A percentile compares a stretch with the other conserved stretches of the same genome.
Evolutionary conservation across 352 stramenopile genomes (phyloP).

Genomic region (Phytopythium vexans): DNA sequence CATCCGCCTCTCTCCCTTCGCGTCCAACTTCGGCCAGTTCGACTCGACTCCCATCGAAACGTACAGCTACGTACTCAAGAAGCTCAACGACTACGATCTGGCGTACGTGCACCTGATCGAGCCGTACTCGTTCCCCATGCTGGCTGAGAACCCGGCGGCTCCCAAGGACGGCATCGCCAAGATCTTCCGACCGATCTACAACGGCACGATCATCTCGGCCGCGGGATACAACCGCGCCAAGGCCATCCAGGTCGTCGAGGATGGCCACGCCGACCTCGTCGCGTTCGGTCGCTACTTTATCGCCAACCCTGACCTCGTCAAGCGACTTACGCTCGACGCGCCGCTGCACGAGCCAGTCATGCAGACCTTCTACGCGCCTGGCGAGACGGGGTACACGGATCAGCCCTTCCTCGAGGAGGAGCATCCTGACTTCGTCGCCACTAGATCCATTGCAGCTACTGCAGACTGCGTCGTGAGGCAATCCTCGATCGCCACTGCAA

Average conservation of each 20-base stretch:
- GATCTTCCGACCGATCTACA: slow-evolving; percentile 39
- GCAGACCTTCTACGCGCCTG: slow-evolving; percentile 28
- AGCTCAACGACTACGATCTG: slow-evolving; percentile 37
- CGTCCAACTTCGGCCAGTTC: slow-evolving; percentile 21
- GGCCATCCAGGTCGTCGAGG: slow-evolving; percentile 30
- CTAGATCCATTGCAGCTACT: no score
- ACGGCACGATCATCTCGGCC: slow-evolving; percentile 32
- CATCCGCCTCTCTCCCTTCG: slow-evolving; percentile 23
- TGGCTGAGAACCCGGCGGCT: slow-evolving; percentile 9
- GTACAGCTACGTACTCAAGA: slow-evolving; percentile 24
- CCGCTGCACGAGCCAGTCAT: slow-evolving; percentile 35
- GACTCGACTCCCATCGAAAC: slow-evolving; percentile 22
- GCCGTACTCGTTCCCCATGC: slow-evolving; percentile 18
- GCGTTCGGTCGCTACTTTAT: slow-evolving; percentile 57
- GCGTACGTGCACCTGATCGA: slow-evolving; percentile 43
- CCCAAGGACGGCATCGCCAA: slow-evolving; percentile 8
- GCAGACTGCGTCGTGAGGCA: no score
- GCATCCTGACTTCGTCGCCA: no score
- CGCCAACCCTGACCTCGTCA: slow-evolving; percentile 28
- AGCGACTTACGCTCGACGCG: slow-evolving; percentile 32
- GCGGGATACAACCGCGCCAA: slow-evolving; percentile 27
- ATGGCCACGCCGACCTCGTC: slow-evolving; percentile 37
- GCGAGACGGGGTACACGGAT: slow-evolving; percentile 35
- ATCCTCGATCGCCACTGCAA: no score
- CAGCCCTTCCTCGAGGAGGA: slow-evolving; percentile 28